These are phyloP conservation scores for Sinapis alba DNA, from an alignment of 441 rosid species.

Conservation along the genomic window DNA sequence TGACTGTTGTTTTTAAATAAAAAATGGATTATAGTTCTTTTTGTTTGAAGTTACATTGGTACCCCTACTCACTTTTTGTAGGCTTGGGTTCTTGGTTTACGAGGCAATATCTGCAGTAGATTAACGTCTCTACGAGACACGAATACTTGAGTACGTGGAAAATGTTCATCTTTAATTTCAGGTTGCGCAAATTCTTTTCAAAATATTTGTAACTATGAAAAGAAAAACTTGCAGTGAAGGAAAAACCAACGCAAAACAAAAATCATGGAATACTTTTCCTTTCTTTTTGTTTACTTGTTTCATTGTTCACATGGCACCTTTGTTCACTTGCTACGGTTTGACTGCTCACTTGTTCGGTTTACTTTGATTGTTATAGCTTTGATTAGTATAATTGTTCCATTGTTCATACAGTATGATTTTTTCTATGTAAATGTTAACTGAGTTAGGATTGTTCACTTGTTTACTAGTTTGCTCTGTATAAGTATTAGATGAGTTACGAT, in stretches of 20 bases:
- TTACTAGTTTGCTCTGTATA: too few species aligned
- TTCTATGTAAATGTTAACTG: too few species aligned
- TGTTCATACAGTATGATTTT: too few species aligned
- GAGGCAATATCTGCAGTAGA: slow-evolving; percentile 17
- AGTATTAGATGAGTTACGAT: too few species aligned
- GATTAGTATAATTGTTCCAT: too few species aligned
- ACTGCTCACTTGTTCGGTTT: too few species aligned
- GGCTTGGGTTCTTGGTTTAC: slow-evolving; percentile 33
- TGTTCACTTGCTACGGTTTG: too few species aligned
- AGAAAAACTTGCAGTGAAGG: background rate
- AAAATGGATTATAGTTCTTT: background rate
- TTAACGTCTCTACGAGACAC: slow-evolving; percentile 23
- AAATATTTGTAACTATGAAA: background rate
- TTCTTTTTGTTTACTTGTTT: too few species aligned
- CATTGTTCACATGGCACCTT: too few species aligned
- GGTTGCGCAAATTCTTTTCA: background rate
- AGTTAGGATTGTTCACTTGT: too few species aligned
- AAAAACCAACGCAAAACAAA: background rate
- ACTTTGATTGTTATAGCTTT: too few species aligned
- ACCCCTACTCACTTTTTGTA: slow-evolving; percentile 41
- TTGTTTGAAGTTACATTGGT: slow-evolving; percentile 30
- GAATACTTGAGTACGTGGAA: slow-evolving; percentile 37
- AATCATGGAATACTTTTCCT: too few species aligned
- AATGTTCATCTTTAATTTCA: slow-evolving; percentile 15
- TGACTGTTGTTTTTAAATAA: slow-evolving; percentile 11